Conservation (phyloP, 1,284 basidiomycete species). For the Apiotrichum domesticum region DNA sequence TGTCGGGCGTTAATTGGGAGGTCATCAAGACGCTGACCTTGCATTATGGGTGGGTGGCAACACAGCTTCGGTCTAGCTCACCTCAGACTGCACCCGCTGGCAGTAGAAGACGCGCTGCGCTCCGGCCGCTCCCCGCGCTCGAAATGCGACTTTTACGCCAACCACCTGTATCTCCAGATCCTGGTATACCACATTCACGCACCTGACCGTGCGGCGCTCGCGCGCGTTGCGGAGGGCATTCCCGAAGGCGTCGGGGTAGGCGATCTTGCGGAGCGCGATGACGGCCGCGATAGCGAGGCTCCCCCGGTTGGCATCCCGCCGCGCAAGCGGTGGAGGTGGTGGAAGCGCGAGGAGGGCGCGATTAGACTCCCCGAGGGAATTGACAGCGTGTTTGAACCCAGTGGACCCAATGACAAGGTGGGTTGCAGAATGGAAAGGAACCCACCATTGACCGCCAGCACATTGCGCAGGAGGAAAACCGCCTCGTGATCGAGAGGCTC, state of each 20-base stretch:
- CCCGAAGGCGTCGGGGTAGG: conserved; percentile 1
- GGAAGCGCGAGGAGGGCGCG: conserved; percentile 4
- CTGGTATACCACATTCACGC: conserved; percentile 44
- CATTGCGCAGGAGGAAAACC: conserved; percentile 4
- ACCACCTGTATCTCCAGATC: conserved; percentile 46
- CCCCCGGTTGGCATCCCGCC: not conserved
- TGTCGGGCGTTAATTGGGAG: conserved; percentile 46
- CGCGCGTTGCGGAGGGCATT: conserved; percentile 19
- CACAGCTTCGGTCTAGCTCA: not conserved
- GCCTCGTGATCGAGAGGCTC: conserved; percentile 42
- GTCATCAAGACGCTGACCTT: conserved; percentile 43
- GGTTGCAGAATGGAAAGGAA: too few relatives aligned
- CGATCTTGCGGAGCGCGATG: not conserved
- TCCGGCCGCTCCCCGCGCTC: conserved; percentile 39
- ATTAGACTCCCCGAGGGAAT: conserved; percentile 41
- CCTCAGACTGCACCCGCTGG: conserved; percentile 42
- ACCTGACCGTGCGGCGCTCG: conserved; percentile 23
- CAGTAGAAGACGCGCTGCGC: conserved; percentile 45
- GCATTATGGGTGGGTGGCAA: conserved; percentile 30
- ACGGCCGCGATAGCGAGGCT: not conserved
- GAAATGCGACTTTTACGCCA: conserved; percentile 46
- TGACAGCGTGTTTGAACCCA: conserved; percentile 44
- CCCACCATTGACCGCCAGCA: not conserved
- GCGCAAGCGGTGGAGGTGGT: not conserved
- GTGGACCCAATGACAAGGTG: not conserved